phyloP scores from a whole-genome alignment of 495 filamentous ascomycete genomes.

The Tetracladium marchalianum region DNA sequence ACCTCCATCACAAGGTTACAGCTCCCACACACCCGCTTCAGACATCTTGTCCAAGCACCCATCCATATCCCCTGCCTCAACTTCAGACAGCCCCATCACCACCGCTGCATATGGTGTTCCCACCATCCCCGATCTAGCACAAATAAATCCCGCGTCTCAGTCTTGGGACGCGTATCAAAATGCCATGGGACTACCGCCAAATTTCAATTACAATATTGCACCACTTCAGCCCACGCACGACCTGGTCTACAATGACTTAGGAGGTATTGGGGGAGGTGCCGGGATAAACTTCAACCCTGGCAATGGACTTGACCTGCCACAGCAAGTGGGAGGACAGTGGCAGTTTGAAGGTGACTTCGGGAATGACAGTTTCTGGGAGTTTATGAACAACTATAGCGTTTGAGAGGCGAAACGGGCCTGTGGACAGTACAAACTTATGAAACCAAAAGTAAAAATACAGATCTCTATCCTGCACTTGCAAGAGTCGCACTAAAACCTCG shows the following conservation, averaged over 20 bases:
- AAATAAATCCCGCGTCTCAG: constrained; percentile 3
- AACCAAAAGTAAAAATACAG: too few species aligned
- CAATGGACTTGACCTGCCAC: constrained; percentile 9
- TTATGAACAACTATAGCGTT: constrained; percentile 37
- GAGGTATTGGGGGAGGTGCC: constrained; percentile 18
- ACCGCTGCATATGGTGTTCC: constrained; percentile 4
- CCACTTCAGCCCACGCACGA: constrained; percentile 46
- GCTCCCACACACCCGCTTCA: too few species aligned
- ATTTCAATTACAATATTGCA: constrained; percentile 38
- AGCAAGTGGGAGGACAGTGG: constrained; percentile 19
- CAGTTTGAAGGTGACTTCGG: constrained; percentile 41
- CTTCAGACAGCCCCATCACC: constrained; percentile 5
- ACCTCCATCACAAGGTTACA: too few species aligned
- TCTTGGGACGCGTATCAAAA: constrained; percentile 7
- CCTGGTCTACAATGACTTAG: constrained; percentile 40
- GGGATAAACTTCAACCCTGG: constrained; percentile 6
- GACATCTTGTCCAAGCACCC: too few species aligned
- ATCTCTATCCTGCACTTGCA: too few species aligned
- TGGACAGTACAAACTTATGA: too few species aligned
- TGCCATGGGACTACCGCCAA: constrained; percentile 18
- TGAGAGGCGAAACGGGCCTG: too few species aligned
- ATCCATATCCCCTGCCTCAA: neutral
- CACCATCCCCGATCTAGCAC: constrained; percentile 10
- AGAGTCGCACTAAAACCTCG: too few species aligned
- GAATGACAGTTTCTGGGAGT: constrained; percentile 41